Evolutionary conservation across 139 green algal genomes (phyloP), one percentile per base, ranked within the genome.

Genomic region (Yamagishiella unicocca): DNA sequence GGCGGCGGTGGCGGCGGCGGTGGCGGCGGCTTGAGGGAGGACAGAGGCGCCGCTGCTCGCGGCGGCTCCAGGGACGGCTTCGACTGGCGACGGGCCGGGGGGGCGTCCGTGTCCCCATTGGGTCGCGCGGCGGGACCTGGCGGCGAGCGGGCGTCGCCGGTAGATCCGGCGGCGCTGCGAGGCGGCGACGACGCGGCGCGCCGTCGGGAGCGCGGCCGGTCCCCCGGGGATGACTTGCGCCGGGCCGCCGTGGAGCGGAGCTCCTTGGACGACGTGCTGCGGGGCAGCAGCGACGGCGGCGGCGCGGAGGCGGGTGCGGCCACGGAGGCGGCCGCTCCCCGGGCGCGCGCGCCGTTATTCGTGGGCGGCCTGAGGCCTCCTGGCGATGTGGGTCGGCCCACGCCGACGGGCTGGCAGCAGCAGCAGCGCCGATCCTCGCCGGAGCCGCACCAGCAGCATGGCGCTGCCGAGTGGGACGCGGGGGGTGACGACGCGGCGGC

Each of bases 291-390:
- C 9, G 35, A 35, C 22, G n/a, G 66, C 66, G 37, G 66, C 21
- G n/a, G 64, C 10, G n/a, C 29, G 64, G 64, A 17, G 64, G 64
- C 64, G 64, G 33, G 25, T 21, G 64, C 64, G 64, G 64, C 12
- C 33, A 50, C 33, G 70, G 38, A 24, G 42, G 42, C 43, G 27
- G n/a, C 72, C 1, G 25, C 72, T 1, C 72, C 72, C 27, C 42
- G 72, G 5, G 45, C 27, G 29, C 75, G 75, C 1, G 75, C 75
- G 14, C 75, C 75, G 12, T 21, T 82, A 17, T 82, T 82, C 33
- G 75, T 82, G 14, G 75, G 75, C 33, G 53, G 50, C 75, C 21
- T 67, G 25, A 43, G 72, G 27, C 70, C 70, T 38, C 70, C 70
- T 33, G 7, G 7, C 29, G 70, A 75, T 27, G 67, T 45, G 35